Conservation (phyloP, 1,139 yeast species). For the Magnusiomyces suaveolens region DNA sequence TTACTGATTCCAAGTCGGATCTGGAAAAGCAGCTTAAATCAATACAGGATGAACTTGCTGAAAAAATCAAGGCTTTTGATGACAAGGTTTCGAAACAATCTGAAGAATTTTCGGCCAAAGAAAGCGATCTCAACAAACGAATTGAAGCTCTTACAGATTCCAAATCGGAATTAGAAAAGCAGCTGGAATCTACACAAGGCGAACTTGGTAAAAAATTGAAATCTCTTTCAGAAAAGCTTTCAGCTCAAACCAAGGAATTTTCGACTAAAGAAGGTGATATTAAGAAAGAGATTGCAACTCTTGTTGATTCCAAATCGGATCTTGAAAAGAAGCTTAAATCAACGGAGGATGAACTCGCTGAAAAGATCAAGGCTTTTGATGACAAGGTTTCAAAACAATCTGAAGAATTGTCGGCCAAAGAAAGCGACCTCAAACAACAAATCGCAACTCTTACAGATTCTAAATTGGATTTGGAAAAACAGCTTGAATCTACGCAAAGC, state of each 20-base stretch:
- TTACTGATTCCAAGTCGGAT: constrained; percentile 5
- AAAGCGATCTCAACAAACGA: neutral
- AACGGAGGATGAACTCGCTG: neutral
- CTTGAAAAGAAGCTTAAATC: constrained; percentile 7
- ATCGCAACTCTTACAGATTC: constrained; percentile 1
- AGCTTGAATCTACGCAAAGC: constrained; percentile 1
- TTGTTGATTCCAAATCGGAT: constrained; percentile 5
- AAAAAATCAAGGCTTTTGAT: neutral
- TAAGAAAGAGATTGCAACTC: neutral
- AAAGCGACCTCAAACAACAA: neutral
- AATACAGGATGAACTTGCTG: neutral
- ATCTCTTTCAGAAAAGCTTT: neutral
- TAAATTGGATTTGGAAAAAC: constrained; percentile 6
- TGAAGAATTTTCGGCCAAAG: neutral
- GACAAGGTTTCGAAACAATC: neutral
- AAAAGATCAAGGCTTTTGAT: neutral
- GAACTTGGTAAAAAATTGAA: neutral
- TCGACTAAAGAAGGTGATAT: neutral
- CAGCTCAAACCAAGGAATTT: neutral
- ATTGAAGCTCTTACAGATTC: neutral
- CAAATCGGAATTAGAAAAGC: constrained; percentile 6
- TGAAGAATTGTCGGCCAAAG: neutral
- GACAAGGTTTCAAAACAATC: neutral
- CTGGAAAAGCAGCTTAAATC: constrained; percentile 7
- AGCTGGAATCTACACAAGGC: constrained; percentile 3